Percentiles rank a stretch among this genome's conserved stretches.
Evolutionary conservation across 2,329 filamentous ascomycete species (phyloP).

Genomic region (Ophiocordyceps camponoti-leonardi): DNA sequence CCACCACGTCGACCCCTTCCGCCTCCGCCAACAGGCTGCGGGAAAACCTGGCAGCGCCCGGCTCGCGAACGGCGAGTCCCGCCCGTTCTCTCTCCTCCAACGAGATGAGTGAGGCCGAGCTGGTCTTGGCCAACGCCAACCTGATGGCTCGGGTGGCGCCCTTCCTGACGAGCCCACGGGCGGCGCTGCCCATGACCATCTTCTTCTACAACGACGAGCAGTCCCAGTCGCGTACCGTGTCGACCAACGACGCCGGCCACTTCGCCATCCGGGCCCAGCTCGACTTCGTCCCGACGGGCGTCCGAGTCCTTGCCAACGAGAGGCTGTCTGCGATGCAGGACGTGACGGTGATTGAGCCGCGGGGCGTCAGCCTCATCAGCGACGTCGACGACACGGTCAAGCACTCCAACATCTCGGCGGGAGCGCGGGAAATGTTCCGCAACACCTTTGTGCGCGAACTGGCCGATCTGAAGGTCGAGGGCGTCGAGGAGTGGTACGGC

Average conservation of each 20-base stretch:
- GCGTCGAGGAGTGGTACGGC: slow-evolving; percentile 81
- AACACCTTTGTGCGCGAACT: slow-evolving; percentile 89
- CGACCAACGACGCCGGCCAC: slow-evolving; percentile 78
- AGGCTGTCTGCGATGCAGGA: slow-evolving; percentile 66
- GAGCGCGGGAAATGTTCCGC: slow-evolving; percentile 85
- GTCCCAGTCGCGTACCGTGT: slow-evolving; percentile 70
- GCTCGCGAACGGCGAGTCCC: slow-evolving; percentile 25
- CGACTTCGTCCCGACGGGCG: slow-evolving; percentile 79
- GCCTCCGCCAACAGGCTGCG: slow-evolving; percentile 2
- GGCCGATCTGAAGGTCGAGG: slow-evolving; percentile 63
- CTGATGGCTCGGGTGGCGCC: slow-evolving; percentile 76
- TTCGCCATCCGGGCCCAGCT: slow-evolving; percentile 67
- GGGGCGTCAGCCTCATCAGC: slow-evolving; percentile 81
- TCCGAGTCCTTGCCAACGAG: slow-evolving; percentile 75
- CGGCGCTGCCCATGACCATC: slow-evolving; percentile 63
- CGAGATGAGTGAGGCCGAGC: slow-evolving; percentile 59
- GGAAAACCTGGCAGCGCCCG: slow-evolving; percentile 16
- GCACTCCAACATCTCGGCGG: slow-evolving; percentile 73
- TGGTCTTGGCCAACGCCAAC: slow-evolving; percentile 66
- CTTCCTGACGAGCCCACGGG: slow-evolving; percentile 73
- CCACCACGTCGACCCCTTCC: slow-evolving; percentile 14
- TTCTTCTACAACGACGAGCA: slow-evolving; percentile 85
- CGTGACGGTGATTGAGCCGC: slow-evolving; percentile 58
- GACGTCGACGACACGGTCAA: slow-evolving; percentile 98
- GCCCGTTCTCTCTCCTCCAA: slow-evolving; percentile 18